Evolutionary conservation across 2,329 filamentous ascomycete species (phyloP).

Genomic region (Aspergillus viridinutans): DNA sequence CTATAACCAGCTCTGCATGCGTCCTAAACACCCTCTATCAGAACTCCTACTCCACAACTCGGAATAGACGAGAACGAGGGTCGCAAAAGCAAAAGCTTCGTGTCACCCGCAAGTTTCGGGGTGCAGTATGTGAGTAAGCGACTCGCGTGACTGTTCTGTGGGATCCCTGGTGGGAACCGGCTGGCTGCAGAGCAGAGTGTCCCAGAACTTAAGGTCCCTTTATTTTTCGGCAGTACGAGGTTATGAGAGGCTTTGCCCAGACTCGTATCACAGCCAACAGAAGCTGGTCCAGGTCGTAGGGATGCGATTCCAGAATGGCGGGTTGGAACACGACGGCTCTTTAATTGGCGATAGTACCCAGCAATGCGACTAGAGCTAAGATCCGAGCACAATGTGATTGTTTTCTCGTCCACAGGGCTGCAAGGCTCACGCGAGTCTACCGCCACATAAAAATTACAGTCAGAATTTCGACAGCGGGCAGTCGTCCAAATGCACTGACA

Average conservation of each 20-base stretch:
- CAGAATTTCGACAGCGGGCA: not conserved
- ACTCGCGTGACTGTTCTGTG: not conserved
- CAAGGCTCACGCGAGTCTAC: not conserved
- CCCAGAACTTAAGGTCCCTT: not conserved
- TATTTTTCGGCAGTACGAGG: not conserved
- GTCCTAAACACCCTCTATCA: not conserved
- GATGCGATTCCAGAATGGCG: not conserved
- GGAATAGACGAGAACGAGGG: not conserved
- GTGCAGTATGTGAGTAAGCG: not conserved
- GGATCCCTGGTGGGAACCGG: conserved; percentile 11
- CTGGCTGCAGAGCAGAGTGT: not conserved
- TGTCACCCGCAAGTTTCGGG: not conserved
- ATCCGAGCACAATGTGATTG: not conserved
- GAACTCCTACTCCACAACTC: not conserved
- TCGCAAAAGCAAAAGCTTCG: not conserved
- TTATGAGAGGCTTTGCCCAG: not conserved
- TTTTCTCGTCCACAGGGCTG: not conserved
- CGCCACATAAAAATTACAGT: not conserved
- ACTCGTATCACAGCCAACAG: not conserved
- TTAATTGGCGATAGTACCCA: not conserved
- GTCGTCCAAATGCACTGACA: not conserved
- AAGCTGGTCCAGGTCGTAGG: not conserved
- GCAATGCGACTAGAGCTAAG: not conserved
- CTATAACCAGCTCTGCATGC: not conserved
- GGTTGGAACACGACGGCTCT: not conserved